A percentile compares a stretch with the other conserved stretches of the same genome.
These are phyloP conservation scores for Lactarius pseudohatsudake DNA, from an alignment of 768 basidiomycete species.

Conservation along the genomic window DNA sequence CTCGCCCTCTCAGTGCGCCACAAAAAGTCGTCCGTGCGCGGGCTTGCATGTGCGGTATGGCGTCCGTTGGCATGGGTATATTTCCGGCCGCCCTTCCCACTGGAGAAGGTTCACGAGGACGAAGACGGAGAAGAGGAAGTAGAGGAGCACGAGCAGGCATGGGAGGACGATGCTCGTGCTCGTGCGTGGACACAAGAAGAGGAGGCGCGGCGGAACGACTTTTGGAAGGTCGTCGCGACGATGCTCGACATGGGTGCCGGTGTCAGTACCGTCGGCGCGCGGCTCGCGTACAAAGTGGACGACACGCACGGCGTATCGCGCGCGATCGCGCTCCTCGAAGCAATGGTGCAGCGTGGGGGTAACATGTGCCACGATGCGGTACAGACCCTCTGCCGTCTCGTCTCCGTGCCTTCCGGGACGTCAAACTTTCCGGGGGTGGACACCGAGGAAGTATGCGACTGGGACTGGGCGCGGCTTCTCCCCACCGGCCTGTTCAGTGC, in stretches of 20 bases:
- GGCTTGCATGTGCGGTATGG: constrained; percentile 63
- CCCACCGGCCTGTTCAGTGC: constrained; percentile 56
- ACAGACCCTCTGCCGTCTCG: constrained; percentile 47
- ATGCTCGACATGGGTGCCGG: constrained; percentile 63
- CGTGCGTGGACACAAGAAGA: constrained; percentile 31
- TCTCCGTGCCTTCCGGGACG: constrained; percentile 28
- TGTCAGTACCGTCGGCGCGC: constrained; percentile 52
- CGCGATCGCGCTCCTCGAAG: constrained; percentile 49
- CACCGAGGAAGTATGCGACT: constrained; percentile 34
- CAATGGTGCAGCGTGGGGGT: constrained; percentile 57
- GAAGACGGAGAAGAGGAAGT: constrained; percentile 29
- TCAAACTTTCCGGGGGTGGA: neutral
- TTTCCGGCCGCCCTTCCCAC: constrained; percentile 49
- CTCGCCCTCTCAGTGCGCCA: constrained; percentile 58
- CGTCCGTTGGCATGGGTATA: constrained; percentile 64
- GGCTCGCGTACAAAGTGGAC: constrained; percentile 40
- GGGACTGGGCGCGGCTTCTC: constrained; percentile 51
- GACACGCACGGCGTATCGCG: constrained; percentile 46
- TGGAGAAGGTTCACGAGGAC: constrained; percentile 31
- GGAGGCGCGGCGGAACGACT: constrained; percentile 33
- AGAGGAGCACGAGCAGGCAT: constrained; percentile 28
- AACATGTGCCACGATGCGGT: constrained; percentile 55
- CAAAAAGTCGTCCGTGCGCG: constrained; percentile 63
- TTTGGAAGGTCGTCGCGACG: constrained; percentile 50
- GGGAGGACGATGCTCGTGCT: constrained; percentile 22